phyloP scores from a whole-genome alignment of 164 flowering plant genomes.

The grape (Vitis vinifera) region DNA sequence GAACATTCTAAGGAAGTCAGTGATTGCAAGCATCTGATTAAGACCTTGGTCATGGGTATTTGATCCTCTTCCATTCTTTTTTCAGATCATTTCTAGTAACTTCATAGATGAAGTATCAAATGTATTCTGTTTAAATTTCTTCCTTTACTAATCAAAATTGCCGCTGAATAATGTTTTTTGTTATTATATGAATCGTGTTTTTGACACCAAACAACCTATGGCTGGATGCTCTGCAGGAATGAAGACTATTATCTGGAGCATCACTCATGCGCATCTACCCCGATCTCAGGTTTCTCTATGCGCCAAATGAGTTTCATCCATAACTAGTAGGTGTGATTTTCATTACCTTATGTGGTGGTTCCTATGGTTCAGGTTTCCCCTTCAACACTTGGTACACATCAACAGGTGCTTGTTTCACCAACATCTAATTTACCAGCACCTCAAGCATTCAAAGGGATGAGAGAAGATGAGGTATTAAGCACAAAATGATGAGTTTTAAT shows the following conservation, averaged over 20 bases:
- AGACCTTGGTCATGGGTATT: constrained; percentile 97
- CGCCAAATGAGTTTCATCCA: no score
- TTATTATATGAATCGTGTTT: neutral
- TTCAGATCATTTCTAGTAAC: neutral
- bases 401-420: constrained; percentile 58
- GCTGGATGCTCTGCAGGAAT: constrained; percentile 61
- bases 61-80: constrained; percentile 7
- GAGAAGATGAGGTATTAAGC: constrained; percentile 90
- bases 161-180: constrained; percentile 1
- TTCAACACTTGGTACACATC: constrained; percentile 61
- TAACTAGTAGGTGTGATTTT: neutral
- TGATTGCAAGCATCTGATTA: constrained; percentile 93
- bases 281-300: constrained; percentile 65
- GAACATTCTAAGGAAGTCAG: constrained; percentile 95
- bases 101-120: neutral
- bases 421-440: constrained; percentile 52
- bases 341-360: constrained; percentile 15
- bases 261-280: constrained; percentile 88
- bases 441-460: constrained; percentile 86
- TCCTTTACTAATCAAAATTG: neutral
- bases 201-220: neutral
- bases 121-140: neutral
- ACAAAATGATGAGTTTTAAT: neutral
- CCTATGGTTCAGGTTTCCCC: constrained; percentile 56
- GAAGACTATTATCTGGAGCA: constrained; percentile 99